Evolutionary conservation across 2,329 filamentous ascomycete species (phyloP), one percentile per base, ranked within the genome.

Genomic region (Beauveria rudraprayagi): DNA sequence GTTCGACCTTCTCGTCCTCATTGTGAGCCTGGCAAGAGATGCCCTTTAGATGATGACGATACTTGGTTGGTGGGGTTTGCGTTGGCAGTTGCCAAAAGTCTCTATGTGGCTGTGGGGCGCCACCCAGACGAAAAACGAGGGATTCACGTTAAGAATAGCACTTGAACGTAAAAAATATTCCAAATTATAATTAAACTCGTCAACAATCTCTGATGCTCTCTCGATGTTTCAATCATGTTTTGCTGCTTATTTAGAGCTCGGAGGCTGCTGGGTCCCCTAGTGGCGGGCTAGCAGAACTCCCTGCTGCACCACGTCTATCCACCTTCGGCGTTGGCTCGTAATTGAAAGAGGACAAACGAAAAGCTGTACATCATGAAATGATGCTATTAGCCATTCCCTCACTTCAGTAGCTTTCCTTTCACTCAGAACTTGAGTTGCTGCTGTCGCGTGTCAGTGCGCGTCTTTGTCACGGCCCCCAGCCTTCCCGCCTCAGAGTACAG

Each of bases 1-100:
- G 64, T 75, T 75, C 19, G 74, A 71, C 54, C 61, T 70, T 55
- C 74, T 70, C n/a, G 74, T 74, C 65, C 70, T 71, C 73, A 75
- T 76, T 40, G 22, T 30, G 22, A 44, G 16, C 43, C 14, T 16
- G 22, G 24, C 37, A 28, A 47, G 24, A 22, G 41, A 48, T n/a
- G 51, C 28, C 50, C 28, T 60, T 54, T 24, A 37, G 48, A 53
- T 52, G 57, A 60, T 54, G 50, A 34, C 14, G 8, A 10, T 22
- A 30, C n/a, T 47, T 47, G 26, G 24, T 60, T 43, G 50, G 50
- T 47, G 51, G 50, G 51, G 43, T 46, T 60, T 47, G n/a, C 17
- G 34, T 19, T 57, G 34, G 46, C 37, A 17, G 46, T 47, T 58
- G 43, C 55, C 19, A 17, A 43, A 58, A 51, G 17, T 58, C 24